Evolutionary conservation across 2,329 filamentous ascomycete genomes (phyloP).

Genomic region (Parasarocladium wereldwijsianum): DNA sequence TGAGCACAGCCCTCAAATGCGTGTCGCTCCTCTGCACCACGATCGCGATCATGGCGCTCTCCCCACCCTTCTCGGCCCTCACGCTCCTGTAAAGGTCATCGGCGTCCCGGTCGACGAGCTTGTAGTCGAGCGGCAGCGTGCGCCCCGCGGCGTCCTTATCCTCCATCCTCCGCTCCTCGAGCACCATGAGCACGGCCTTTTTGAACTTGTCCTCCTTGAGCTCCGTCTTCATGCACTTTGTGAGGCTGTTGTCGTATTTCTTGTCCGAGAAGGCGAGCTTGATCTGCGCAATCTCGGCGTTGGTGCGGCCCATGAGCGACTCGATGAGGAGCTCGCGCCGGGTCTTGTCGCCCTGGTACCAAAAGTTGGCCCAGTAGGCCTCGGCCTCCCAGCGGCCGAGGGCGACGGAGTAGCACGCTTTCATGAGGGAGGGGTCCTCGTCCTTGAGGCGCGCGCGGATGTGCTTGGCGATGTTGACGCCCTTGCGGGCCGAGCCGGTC

Average conservation of each 20-base stretch:
- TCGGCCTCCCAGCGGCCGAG: conserved; percentile 86
- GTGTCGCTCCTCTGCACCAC: conserved; percentile 66
- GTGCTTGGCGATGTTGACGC: conserved; percentile 76
- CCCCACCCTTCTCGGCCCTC: conserved; percentile 64
- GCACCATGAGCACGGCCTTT: conserved; percentile 64
- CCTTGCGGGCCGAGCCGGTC: conserved; percentile 54
- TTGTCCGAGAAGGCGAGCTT: conserved; percentile 84
- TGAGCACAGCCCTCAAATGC: conserved; percentile 69
- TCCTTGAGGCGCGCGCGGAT: conserved; percentile 65
- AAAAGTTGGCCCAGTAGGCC: conserved; percentile 96
- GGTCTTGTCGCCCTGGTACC: conserved; percentile 80
- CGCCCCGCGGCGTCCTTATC: conserved; percentile 55
- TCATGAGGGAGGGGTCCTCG: conserved; percentile 63
- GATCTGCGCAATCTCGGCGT: conserved; percentile 75
- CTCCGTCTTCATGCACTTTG: conserved; percentile 80
- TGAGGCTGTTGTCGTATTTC: conserved; percentile 71
- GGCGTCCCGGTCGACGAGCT: conserved; percentile 56
- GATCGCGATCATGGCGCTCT: conserved; percentile 75
- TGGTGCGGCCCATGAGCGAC: conserved; percentile 76
- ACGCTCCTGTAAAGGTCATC: conserved; percentile 54
- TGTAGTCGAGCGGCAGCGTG: conserved; percentile 38
- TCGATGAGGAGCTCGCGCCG: conserved; percentile 86
- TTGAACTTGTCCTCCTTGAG: conserved; percentile 95
- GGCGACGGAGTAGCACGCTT: conserved; percentile 80
- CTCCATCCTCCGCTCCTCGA: conserved; percentile 75